phyloP scores from a whole-genome alignment of 2,329 filamentous ascomycete species.

The Fusarium sp. region DNA sequence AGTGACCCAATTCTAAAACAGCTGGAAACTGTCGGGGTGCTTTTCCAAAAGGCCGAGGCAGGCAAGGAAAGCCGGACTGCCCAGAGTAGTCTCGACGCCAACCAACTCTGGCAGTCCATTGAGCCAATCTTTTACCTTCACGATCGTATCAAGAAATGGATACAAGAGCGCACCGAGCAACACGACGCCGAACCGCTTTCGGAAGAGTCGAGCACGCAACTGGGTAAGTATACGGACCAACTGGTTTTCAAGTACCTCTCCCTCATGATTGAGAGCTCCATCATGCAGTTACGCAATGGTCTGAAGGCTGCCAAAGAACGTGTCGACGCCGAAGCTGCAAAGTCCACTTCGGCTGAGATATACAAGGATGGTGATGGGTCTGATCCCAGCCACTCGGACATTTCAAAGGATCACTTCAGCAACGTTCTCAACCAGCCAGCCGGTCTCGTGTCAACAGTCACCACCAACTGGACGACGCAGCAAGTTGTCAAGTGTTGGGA shows the following conservation, averaged over 20 bases:
- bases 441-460: constrained; percentile 45
- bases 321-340: constrained; percentile 55
- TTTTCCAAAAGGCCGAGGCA: constrained; percentile 44
- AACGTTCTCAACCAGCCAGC: constrained; percentile 66
- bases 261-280: constrained; percentile 88
- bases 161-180: constrained; percentile 77
- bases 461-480: constrained; percentile 47
- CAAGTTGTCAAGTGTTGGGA: constrained; percentile 70
- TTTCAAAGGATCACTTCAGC: constrained; percentile 85
- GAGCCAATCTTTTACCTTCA: constrained; percentile 78
- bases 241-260: constrained; percentile 89
- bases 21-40: constrained; percentile 41
- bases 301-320: constrained; percentile 62
- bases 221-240: constrained; percentile 83
- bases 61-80: constrained; percentile 18
- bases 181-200: constrained; percentile 33
- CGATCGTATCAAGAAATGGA: constrained; percentile 48
- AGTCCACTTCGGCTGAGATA: constrained; percentile 68
- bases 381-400: constrained; percentile 81
- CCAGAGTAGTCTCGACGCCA: constrained; percentile 34
- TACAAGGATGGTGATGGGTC: constrained; percentile 81
- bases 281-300: constrained; percentile 81
- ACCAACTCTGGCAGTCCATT: constrained; percentile 83
- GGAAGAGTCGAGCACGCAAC: constrained; percentile 34
- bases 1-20: constrained; percentile 43